Conservation (phyloP, 140 eudicot species). For the Anethum foeniculum region DNA sequence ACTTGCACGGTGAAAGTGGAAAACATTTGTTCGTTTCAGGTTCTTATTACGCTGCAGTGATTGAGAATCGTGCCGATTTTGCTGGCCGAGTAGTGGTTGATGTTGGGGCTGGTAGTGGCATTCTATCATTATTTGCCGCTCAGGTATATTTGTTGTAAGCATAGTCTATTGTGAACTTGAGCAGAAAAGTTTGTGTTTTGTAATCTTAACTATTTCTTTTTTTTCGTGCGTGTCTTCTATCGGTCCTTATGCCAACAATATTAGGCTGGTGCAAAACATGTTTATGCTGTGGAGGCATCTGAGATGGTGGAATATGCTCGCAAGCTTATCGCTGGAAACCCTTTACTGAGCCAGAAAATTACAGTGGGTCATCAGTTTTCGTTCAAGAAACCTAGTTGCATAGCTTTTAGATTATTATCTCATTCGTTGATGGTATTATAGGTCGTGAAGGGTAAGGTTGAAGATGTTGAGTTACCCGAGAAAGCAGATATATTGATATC, state of each 20-base stretch:
- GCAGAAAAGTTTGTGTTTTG: constrained; percentile 36
- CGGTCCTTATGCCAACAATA: neutral
- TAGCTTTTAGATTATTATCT: constrained; percentile 19
- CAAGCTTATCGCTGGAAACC: constrained; percentile 89
- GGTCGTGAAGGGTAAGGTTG: constrained; percentile 79
- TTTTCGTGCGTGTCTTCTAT: neutral
- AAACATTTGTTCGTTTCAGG: constrained; percentile 24
- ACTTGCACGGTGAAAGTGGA: neutral
- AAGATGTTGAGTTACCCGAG: constrained; percentile 91
- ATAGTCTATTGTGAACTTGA: constrained; percentile 14
- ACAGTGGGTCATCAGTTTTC: constrained; percentile 41
- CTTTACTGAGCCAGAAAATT: constrained; percentile 60
- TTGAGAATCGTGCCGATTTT: constrained; percentile 56
- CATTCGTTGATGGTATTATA: neutral
- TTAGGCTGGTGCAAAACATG: constrained; percentile 98
- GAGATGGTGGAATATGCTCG: constrained; percentile 99
- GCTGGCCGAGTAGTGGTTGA: constrained; percentile 65
- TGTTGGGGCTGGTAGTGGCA: constrained; percentile 99
- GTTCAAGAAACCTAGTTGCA: constrained; percentile 7
- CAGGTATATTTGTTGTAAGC: constrained; percentile 44
- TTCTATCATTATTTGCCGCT: constrained; percentile 91
- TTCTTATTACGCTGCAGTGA: constrained; percentile 53
- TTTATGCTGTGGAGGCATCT: constrained; percentile 98
- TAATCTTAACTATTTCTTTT: neutral
- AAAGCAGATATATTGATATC: constrained; percentile 94